These are phyloP conservation scores for Fusarium anguioides DNA, from an alignment of 2,329 filamentous ascomycete species.

Conservation along the genomic window DNA sequence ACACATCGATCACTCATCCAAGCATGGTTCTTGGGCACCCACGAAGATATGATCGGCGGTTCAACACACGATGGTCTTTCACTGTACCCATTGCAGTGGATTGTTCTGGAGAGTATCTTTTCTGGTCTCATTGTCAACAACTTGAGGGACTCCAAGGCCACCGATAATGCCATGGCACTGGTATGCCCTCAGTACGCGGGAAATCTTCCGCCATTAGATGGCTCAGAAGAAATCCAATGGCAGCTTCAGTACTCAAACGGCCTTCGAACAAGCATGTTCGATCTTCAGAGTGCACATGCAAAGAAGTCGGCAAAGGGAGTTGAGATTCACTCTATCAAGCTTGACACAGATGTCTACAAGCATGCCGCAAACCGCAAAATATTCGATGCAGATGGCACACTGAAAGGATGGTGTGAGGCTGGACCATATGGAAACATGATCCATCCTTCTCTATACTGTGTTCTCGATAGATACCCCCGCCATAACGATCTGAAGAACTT, in stretches of 20 bases:
- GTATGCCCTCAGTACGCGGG: conserved; percentile 43
- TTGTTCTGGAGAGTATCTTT: conserved; percentile 37
- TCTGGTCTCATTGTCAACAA: conserved; percentile 20
- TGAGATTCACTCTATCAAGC: conserved; percentile 31
- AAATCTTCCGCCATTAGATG: conserved; percentile 33
- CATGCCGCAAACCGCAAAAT: conserved; percentile 27
- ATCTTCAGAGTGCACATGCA: conserved; percentile 36
- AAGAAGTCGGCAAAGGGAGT: conserved; percentile 3
- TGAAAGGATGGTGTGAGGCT: conserved; percentile 33
- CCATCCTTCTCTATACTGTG: conserved; percentile 40
- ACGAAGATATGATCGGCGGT: conserved; percentile 38
- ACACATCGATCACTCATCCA: conserved; percentile 31
- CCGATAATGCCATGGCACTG: conserved; percentile 24
- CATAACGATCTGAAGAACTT: conserved; percentile 35
- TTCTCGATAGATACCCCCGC: conserved; percentile 41
- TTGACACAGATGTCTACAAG: conserved; percentile 33
- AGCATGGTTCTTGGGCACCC: conserved; percentile 43
- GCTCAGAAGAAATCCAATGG: conserved; percentile 44
- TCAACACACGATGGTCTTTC: conserved; percentile 38
- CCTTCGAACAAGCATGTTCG: conserved; percentile 40
- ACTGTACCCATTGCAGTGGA: conserved; percentile 42
- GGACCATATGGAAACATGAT: conserved; percentile 36
- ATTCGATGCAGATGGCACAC: conserved; percentile 16
- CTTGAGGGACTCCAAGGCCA: neutral
- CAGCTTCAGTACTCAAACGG: conserved; percentile 36